Evolutionary conservation across 768 basidiomycete species (phyloP).

Genomic region (Lepiota subincarnata): DNA sequence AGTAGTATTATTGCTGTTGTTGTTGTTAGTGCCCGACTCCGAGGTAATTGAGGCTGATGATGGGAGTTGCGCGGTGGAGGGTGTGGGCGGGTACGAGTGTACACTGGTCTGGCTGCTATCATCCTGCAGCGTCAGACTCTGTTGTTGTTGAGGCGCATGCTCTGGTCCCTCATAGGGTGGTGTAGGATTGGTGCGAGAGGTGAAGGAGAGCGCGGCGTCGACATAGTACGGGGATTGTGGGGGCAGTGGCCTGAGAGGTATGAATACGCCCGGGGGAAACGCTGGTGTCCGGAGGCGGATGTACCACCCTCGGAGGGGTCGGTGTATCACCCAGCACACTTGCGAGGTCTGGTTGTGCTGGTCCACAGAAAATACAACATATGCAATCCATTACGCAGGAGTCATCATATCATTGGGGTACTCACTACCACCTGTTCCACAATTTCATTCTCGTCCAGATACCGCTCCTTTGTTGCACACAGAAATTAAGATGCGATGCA

Average conservation of each 20-base stretch:
- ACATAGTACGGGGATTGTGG: constrained; percentile 41
- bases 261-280: constrained; percentile 61
- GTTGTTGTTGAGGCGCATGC: constrained; percentile 6
- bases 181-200: constrained; percentile 42
- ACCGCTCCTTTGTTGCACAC: constrained; percentile 54
- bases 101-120: constrained; percentile 37
- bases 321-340: constrained; percentile 72
- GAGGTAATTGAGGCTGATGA: neutral
- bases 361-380: neutral
- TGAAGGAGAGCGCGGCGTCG: constrained; percentile 50
- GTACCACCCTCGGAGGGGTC: constrained; percentile 82
- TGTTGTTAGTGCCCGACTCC: neutral
- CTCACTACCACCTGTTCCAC: constrained; percentile 69
- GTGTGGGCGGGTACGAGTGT: constrained; percentile 61
- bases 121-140: constrained; percentile 17
- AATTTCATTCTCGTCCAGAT: constrained; percentile 69
- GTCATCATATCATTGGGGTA: constrained; percentile 15
- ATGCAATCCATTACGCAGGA: neutral
- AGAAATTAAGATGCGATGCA: neutral
- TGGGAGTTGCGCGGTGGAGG: constrained; percentile 26
- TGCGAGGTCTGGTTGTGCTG: constrained; percentile 64
- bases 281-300: constrained; percentile 68
- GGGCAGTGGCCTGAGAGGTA: constrained; percentile 49
- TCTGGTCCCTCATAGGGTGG: neutral
- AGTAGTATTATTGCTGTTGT: constrained; percentile 1